Evolutionary conservation across 495 filamentous ascomycete genomes (phyloP).

Genomic region (Annulohypoxylon bovei): DNA sequence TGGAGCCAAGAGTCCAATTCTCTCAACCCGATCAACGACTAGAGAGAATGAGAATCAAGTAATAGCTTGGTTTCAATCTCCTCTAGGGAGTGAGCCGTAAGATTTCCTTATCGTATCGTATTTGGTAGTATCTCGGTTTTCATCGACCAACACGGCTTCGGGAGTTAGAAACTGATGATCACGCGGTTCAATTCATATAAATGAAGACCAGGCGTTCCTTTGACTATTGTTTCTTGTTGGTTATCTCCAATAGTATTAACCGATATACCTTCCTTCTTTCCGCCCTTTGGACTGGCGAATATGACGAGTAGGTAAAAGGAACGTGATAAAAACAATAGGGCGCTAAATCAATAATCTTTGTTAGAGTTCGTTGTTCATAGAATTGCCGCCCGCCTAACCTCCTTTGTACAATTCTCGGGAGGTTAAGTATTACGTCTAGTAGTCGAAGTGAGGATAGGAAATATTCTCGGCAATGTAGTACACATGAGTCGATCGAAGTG

Average conservation of each 20-base stretch:
- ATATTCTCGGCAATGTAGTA: not conserved
- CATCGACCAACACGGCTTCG: constrained; percentile 12
- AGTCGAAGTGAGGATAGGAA: not conserved
- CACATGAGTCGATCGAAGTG: constrained; percentile 4
- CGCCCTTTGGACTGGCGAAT: constrained; percentile 12
- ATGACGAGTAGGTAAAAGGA: constrained; percentile 28
- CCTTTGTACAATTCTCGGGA: constrained; percentile 11
- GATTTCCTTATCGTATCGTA: constrained; percentile 15
- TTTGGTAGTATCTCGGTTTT: constrained; percentile 13
- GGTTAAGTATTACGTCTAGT: not conserved
- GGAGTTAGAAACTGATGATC: not conserved
- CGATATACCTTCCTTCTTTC: constrained; percentile 19
- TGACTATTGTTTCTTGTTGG: constrained; percentile 17
- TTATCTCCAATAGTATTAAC: not conserved
- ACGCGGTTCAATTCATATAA: constrained; percentile 33
- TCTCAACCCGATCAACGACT: constrained; percentile 43
- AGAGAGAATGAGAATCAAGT: constrained; percentile 37
- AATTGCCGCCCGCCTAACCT: not conserved
- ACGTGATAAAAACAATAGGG: constrained; percentile 34
- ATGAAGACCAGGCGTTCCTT: constrained; percentile 23
- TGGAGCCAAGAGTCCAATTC: constrained; percentile 20
- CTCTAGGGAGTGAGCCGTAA: constrained; percentile 23
- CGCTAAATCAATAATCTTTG: constrained; percentile 29
- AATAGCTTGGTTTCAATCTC: constrained; percentile 20
- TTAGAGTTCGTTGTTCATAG: constrained; percentile 27